Base-by-base conservation (phyloP, 768 basidiomycete genomes). In the Naganishia friedmannii region DNA sequence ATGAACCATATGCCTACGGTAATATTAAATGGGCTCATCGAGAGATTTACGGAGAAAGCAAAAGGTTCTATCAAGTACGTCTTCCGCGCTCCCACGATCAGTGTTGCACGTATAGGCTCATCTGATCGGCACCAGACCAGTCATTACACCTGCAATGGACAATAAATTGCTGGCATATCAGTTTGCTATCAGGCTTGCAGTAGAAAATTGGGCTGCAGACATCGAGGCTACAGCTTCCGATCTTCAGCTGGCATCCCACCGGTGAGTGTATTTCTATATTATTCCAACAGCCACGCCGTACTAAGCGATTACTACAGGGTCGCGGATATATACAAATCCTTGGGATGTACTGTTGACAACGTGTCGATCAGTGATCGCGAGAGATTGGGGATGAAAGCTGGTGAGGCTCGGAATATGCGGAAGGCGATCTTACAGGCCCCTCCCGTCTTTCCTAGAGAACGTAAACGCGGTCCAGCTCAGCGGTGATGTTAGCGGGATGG, bases 181-280 rank as follows among this genome's bases (percentile, higher is more conserved):
- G 77, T 89, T 95, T 71, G 88, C 90, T 0, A 83, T 95, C 0
- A 91, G 89, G 75, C 85, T 96, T 32, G 87, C 86, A 58, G 78
- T 93, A 8, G 93, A 96, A 73, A 86, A 87, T 66, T 95, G 87
- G 75, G 87, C 87, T 0, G 86, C 88, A 0, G 88, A 96, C 72
- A 84, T 88, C 0, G 82, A 84, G 1, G 76, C 85, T 32, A 82
- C 96, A 39, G 90, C 92, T 2, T 82, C 84, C 8, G 94, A 96
- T 81, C 81, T 97, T 8, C 86, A 85, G 72, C 86, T 92, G 84
- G 77, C 85, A 3, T 76, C 85, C 13, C 65, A 83, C 7, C 87
- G 87, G 93, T 95, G 75, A 72, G 90, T 83, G 15, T 15, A 23
- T 48, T 32, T 58, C 21, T 54, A 39, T 55, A 34, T 34, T 37